Evolutionary conservation across 495 filamentous ascomycete genomes (phyloP).

Genomic region (Ramalina peruviana): DNA sequence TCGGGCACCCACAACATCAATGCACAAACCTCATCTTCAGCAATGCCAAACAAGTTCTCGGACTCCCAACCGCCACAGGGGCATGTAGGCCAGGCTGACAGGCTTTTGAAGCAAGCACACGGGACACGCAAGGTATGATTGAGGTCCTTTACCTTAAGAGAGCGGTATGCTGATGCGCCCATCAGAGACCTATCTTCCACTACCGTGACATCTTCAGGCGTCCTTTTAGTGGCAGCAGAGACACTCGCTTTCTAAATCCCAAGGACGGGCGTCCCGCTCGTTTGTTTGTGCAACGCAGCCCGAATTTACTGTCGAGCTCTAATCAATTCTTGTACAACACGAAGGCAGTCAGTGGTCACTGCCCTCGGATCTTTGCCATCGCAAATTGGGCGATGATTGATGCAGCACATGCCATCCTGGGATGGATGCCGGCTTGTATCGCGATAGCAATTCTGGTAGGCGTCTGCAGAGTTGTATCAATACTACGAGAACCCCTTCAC

Average conservation of each 20-base stretch:
- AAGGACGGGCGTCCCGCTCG: neutral
- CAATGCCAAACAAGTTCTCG: too few relatives aligned
- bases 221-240: neutral
- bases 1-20: too few relatives aligned
- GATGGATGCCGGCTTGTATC: conserved; percentile 4
- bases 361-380: neutral
- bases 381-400: neutral
- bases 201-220: conserved; percentile 3
- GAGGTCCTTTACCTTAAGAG: too few relatives aligned
- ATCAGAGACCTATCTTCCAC: neutral
- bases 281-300: neutral
- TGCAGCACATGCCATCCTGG: neutral
- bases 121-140: too few relatives aligned
- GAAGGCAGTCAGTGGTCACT: neutral
- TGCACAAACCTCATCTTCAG: too few relatives aligned
- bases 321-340: neutral
- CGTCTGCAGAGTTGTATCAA: too few relatives aligned
- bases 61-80: too few relatives aligned
- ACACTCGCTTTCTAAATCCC: conserved; percentile 4
- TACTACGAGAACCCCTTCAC: neutral
- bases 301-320: neutral
- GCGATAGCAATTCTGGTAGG: conserved; percentile 10
- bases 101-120: too few relatives aligned
- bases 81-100: too few relatives aligned
- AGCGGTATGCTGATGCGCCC: too few relatives aligned